A percentile compares a stretch with the other conserved stretches of the same genome.
Conservation (phyloP, 306 rosid genomes). For the Cucurbita pepo region DNA sequence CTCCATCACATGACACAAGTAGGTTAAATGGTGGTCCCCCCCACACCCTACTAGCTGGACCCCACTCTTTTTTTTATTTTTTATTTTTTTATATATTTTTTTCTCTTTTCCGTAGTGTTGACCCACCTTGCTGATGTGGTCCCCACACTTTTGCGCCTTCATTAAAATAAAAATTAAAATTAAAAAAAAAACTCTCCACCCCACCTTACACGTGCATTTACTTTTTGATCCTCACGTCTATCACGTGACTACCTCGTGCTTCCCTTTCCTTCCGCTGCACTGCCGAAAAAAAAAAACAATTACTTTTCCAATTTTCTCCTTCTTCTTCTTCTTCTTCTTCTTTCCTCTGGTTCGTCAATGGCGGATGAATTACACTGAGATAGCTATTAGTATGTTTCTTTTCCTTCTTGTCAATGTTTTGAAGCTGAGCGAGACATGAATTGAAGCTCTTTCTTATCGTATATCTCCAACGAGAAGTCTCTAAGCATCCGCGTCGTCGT, state of each 20-base stretch:
- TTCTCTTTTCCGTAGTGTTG: not conserved
- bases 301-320: not conserved
- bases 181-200: not conserved
- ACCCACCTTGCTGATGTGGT: slow-evolving; percentile 20
- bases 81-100: not conserved
- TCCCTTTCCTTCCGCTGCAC: not conserved
- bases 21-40: too few species aligned
- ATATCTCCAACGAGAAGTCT: slow-evolving; percentile 56
- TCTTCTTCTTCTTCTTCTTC: not conserved
- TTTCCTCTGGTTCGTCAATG: not conserved
- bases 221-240: slow-evolving; percentile 6
- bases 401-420: not conserved
- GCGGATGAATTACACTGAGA: not conserved
- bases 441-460: slow-evolving; percentile 57
- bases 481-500: slow-evolving; percentile 29
- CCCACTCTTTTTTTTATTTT: not conserved
- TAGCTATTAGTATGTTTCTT: not conserved
- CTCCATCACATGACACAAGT: too few species aligned
- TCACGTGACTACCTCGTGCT: slow-evolving; percentile 55
- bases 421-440: slow-evolving; percentile 45
- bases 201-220: slow-evolving; percentile 22
- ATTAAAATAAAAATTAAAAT: not conserved
- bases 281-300: not conserved
- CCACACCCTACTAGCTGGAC: not conserved
- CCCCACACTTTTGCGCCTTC: slow-evolving; percentile 6